phyloP scores from a whole-genome alignment of 768 basidiomycete genomes.

The Russula olivacea region DNA sequence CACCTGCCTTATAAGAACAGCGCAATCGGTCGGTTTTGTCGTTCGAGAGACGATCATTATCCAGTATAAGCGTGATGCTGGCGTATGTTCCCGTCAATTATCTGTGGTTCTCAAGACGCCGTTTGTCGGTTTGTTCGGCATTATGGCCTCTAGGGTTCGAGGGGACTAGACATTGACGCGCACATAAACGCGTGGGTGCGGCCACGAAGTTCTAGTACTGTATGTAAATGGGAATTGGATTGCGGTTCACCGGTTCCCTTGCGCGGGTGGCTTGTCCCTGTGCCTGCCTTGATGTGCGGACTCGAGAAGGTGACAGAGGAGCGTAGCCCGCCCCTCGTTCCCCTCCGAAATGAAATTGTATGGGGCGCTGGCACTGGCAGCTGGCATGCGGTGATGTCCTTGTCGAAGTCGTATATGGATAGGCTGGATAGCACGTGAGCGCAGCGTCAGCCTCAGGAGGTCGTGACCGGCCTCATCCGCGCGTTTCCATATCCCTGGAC shows the following conservation, averaged over 20 bases:
- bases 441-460: too few relatives aligned
- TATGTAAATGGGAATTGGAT: neutral
- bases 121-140: neutral
- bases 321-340: neutral
- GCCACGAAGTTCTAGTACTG: slow-evolving; percentile 2
- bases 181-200: neutral
- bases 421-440: too few relatives aligned
- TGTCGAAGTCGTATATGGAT: too few relatives aligned
- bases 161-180: neutral
- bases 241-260: neutral
- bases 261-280: neutral
- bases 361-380: neutral
- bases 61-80: neutral
- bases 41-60: neutral
- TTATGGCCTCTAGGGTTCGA: neutral
- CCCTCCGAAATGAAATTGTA: neutral
- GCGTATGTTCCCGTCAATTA: neutral
- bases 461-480: neutral
- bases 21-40: neutral
- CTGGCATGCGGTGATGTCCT: neutral
- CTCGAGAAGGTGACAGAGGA: neutral
- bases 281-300: neutral
- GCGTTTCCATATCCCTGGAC: neutral
- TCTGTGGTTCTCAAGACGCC: slow-evolving; percentile 1
- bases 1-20: neutral